Percentiles rank a stretch among this genome's conserved stretches.
These are phyloP conservation scores for Citrus cavaleriei DNA, from an alignment of 345 rosid species.

Conservation along the genomic window DNA sequence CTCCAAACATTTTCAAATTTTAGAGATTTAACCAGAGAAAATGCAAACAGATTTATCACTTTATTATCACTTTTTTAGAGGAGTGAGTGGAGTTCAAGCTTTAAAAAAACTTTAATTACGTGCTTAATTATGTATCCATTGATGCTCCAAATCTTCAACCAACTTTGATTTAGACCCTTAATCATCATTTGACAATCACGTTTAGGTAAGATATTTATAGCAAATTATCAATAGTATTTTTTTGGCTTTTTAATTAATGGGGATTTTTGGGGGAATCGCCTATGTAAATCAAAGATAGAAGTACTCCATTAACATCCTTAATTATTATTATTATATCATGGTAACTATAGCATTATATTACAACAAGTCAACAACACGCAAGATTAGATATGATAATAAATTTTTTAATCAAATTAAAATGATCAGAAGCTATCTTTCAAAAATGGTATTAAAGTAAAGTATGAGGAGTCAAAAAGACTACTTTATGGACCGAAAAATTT, in stretches of 20 bases:
- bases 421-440: background rate
- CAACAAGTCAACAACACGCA: too few relatives aligned
- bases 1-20: background rate
- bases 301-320: background rate
- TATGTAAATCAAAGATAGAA: background rate
- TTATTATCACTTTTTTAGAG: background rate
- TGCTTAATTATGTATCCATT: background rate
- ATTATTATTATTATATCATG: background rate
- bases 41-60: background rate
- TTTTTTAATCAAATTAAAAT: background rate
- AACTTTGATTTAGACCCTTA: conserved; percentile 5
- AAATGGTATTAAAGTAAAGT: too few relatives aligned
- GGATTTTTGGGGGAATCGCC: background rate
- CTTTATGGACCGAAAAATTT: too few relatives aligned
- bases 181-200: background rate
- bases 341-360: background rate
- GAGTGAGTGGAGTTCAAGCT: background rate
- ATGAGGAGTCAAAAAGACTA: background rate
- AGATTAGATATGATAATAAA: too few relatives aligned
- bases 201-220: conserved; percentile 2
- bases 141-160: background rate
- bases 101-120: background rate
- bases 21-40: background rate
- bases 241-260: background rate
- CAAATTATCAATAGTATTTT: background rate